Base-by-base conservation (phyloP, 2,329 filamentous ascomycete species). In the Aureobasidium uvarum region DNA sequence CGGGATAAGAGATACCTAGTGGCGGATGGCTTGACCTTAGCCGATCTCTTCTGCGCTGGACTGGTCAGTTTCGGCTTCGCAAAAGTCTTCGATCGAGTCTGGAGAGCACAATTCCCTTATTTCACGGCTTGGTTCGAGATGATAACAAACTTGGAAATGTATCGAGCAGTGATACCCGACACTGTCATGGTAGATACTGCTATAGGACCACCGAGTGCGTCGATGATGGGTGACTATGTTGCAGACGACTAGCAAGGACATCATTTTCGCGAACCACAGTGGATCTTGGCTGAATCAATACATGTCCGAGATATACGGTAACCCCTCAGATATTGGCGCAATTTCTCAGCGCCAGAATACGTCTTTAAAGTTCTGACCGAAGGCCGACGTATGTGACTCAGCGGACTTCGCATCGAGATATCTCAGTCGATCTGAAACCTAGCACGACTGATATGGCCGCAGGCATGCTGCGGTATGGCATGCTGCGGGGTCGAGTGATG, bases 71-170 rank as follows among this genome's bases (percentile, higher is more conserved):
- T 92, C 73, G 92, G 91, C 76, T 97, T 96, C 86, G 85, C 96
- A 81, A 93, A 84, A 83, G 90, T 98, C 83, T 94, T 95, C 78
- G 95, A 92, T 86, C 93, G 92, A 86, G 79, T 87, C 78, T 98
- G 88, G 87, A 91, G 94, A 76, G 80, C 89, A 81, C 84, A 95
- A 87, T 60, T 60, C 18, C 56, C 55, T 43, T 59, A 5, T 31
- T 58, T 45, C 25, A 45, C 54, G 8, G 25, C 54, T 13, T 45
- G 25, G 25, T 45, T 10, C 5, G 39, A 20, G 25, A 58, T 62
- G 58, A 33, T 39, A 18, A 48, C 58, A 25, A 20, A 18, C 8
- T 50, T 50, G 31, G 43, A 38, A 6, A 62, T 62, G 58, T 60
- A 60, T 13, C 43, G 58, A 18, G 58, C 58, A 14, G 58, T 62